A percentile compares a stretch with the other conserved stretches of the same genome.
These are phyloP conservation scores for Aspergillus carlsbadensis DNA, from an alignment of 495 filamentous ascomycete genomes.

Conservation along the genomic window DNA sequence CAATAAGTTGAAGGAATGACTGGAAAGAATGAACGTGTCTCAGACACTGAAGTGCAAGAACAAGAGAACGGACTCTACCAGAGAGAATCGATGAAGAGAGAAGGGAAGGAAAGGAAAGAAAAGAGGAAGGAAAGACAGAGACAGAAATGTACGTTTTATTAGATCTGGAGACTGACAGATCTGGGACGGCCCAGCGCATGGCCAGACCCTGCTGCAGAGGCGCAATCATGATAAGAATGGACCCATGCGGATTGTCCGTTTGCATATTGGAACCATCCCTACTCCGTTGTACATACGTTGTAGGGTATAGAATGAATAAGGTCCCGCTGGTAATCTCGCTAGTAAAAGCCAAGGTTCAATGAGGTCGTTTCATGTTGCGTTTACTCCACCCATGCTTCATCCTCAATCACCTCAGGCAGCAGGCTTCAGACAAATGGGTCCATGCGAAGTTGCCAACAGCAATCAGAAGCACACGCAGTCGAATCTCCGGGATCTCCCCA, in stretches of 20 bases:
- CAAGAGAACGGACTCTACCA: slow-evolving; percentile 24
- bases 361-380: background rate
- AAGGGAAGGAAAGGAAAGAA: slow-evolving; percentile 10
- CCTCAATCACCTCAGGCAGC: background rate
- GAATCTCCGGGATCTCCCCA: no score
- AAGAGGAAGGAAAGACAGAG: slow-evolving; percentile 6
- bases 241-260: background rate
- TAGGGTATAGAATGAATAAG: background rate
- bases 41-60: slow-evolving; percentile 27
- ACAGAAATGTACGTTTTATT: slow-evolving; percentile 13
- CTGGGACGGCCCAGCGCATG: slow-evolving; percentile 6
- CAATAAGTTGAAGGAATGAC: slow-evolving; percentile 38
- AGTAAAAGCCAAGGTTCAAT: background rate
- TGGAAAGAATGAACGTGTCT: slow-evolving; percentile 35
- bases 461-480: no score
- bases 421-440: no score
- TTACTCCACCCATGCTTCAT: background rate
- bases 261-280: background rate
- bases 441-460: no score
- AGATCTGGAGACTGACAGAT: slow-evolving; percentile 16
- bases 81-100: slow-evolving; percentile 23
- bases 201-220: background rate
- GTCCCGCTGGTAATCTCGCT: slow-evolving; percentile 3
- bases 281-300: background rate
- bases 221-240: background rate